Evolutionary conservation across 768 basidiomycete species (phyloP), one percentile per base, ranked within the genome.

Genomic region (Tylopilus felleus): DNA sequence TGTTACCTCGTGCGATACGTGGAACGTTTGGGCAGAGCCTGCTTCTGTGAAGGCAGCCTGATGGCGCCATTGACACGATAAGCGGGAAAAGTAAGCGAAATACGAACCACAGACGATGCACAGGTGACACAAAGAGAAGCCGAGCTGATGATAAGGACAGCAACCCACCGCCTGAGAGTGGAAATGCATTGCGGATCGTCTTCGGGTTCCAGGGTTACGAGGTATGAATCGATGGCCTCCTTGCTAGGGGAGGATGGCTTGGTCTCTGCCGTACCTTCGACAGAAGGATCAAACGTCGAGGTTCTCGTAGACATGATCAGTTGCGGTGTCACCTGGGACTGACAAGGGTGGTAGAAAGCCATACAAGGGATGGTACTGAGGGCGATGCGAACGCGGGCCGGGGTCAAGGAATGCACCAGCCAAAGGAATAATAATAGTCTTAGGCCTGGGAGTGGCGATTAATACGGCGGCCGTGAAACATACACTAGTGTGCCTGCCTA

Each of bases 31-130:
- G 35, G 82, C 74, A 39, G 88, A 74, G 0, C 80, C 84, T 1
- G 65, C 61, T 67, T 91, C 88, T 1, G 90, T 81, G 48, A 82
- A 83, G 0, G 81, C 72, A 10, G 85, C 80, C 85, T 85, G 27
- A 33, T 13, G 44, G 3, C 35, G 7, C 55, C 31, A 29, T 38
- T 40, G 17, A 36, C 8, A 19, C 4, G 13, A 50, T 13, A 14
- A 14, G 25, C 17, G 31, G 25, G 47, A 44, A 31, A 35, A 49
- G 8, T 1, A 8, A 5, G 13, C 4, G 23, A 8, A 14, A 50
- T 22, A 74, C 82, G 38, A 50, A 81, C 83, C 64, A 82, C 72
- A 1, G 81, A 83, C 1, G 83, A 84, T 13, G 78, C 77, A 61
- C 77, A 80, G 1, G 83, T 78, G 6, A 77, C 79, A 50, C 80